Evolutionary conservation across 2,329 filamentous ascomycete species (phyloP).

Genomic region (Fusarium algeriense): DNA sequence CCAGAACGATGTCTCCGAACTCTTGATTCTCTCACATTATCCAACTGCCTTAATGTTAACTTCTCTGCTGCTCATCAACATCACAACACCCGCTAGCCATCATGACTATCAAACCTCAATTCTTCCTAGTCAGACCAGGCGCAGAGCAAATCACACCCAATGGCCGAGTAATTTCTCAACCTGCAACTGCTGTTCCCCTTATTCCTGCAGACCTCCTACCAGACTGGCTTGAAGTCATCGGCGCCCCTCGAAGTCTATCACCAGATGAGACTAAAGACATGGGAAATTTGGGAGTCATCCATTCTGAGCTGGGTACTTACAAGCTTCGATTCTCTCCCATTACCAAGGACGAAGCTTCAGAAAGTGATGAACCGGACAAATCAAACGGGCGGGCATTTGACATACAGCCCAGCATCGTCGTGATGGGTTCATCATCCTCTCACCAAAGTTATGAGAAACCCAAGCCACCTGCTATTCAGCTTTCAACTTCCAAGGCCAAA

Average conservation of each 20-base stretch:
- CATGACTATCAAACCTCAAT: constrained; percentile 46
- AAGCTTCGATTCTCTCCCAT: constrained; percentile 31
- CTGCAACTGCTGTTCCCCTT: constrained; percentile 62
- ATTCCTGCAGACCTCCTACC: constrained; percentile 67
- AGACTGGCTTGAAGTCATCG: constrained; percentile 57
- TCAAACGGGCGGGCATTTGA: constrained; percentile 1
- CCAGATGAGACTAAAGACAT: constrained; percentile 55
- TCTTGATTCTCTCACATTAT: not conserved
- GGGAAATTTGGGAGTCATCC: constrained; percentile 53
- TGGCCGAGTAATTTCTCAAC: constrained; percentile 42
- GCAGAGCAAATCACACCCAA: constrained; percentile 38
- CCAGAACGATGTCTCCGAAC: not conserved
- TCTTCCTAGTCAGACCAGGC: constrained; percentile 60
- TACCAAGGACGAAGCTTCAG: not conserved
- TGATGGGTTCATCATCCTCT: not conserved
- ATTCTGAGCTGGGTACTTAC: constrained; percentile 38
- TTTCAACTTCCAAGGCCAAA: not conserved
- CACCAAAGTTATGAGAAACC: not conserved
- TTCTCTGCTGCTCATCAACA: not conserved
- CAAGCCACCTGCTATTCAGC: not conserved
- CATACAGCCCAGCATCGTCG: not conserved
- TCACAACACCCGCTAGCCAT: not conserved
- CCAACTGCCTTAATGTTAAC: not conserved
- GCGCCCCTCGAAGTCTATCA: constrained; percentile 58
- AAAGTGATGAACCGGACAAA: constrained; percentile 5